A percentile compares a stretch with the other conserved stretches of the same genome.
phyloP scores from a whole-genome alignment of 495 filamentous ascomycete species.

The Aspergillus haitiensis region DNA sequence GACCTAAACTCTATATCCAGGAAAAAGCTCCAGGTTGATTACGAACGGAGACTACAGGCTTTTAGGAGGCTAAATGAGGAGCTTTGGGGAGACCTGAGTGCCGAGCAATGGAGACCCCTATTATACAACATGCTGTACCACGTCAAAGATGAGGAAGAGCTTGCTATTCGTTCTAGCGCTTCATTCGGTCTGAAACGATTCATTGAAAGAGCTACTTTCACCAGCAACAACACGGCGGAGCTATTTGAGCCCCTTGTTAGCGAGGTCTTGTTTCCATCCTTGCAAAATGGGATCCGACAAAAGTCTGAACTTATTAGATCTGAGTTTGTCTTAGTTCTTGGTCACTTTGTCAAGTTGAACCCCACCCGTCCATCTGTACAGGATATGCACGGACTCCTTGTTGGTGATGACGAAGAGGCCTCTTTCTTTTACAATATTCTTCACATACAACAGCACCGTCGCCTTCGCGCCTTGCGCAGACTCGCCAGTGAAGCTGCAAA shows the following conservation, averaged over 20 bases:
- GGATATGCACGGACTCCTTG: slow-evolving; percentile 74
- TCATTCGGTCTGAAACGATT: slow-evolving; percentile 80
- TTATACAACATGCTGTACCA: slow-evolving; percentile 88
- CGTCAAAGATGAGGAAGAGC: slow-evolving; percentile 82
- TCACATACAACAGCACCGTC: slow-evolving; percentile 85
- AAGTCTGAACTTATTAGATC: slow-evolving; percentile 77
- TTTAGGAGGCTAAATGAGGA: slow-evolving; percentile 70
- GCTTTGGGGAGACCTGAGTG: slow-evolving; percentile 52
- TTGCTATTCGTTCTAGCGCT: slow-evolving; percentile 81
- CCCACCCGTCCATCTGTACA: slow-evolving; percentile 64
- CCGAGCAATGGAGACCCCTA: slow-evolving; percentile 87
- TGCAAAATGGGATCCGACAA: slow-evolving; percentile 73
- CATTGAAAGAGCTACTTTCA: slow-evolving; percentile 56
- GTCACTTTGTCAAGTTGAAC: slow-evolving; percentile 71
- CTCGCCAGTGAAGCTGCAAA: slow-evolving; percentile 65
- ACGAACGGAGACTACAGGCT: slow-evolving; percentile 73
- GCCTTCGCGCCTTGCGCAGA: slow-evolving; percentile 77
- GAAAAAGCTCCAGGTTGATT: slow-evolving; percentile 76
- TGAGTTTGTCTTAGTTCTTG: slow-evolving; percentile 77
- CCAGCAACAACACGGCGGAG: slow-evolving; percentile 33
- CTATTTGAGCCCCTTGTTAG: slow-evolving; percentile 57
- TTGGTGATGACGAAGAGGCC: slow-evolving; percentile 78
- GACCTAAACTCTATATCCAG: slow-evolving; percentile 75
- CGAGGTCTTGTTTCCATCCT: slow-evolving; percentile 66
- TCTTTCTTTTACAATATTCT: slow-evolving; percentile 93